phyloP scores from a whole-genome alignment of 192 early-diverging fungal species.

The Geranomyces variabilis region DNA sequence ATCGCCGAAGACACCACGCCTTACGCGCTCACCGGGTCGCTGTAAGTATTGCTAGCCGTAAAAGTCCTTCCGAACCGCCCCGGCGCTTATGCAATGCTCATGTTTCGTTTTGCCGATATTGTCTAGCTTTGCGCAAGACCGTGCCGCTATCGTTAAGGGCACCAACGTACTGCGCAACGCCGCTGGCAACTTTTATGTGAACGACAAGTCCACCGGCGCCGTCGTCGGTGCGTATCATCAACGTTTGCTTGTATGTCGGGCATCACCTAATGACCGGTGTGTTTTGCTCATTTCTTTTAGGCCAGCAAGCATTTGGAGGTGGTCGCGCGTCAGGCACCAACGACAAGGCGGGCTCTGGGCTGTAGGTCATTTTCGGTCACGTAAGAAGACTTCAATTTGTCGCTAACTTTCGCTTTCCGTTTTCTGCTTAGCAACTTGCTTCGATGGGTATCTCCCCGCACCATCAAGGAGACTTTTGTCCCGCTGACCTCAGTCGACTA shows the following conservation, averaged over 20 bases:
- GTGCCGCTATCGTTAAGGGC: conserved; percentile 73
- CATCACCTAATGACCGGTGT: not conserved
- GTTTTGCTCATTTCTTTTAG: not conserved
- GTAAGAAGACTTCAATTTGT: not conserved
- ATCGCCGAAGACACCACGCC: conserved; percentile 75
- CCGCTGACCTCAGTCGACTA: conserved; percentile 79
- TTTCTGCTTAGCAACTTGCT: conserved; percentile 56
- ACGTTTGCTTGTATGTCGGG: not conserved
- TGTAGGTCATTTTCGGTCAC: conserved; percentile 40
- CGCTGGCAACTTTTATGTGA: conserved; percentile 98
- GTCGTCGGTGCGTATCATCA: conserved; percentile 72
- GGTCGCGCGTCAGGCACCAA: conserved; percentile 94
- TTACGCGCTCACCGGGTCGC: conserved; percentile 88
- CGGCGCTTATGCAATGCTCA: not conserved
- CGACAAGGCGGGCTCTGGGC: conserved; percentile 90
- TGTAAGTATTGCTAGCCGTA: conserved; percentile 37
- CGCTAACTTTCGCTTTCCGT: not conserved
- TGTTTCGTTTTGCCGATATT: not conserved
- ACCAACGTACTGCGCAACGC: conserved; percentile 81
- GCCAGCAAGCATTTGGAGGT: conserved; percentile 98
- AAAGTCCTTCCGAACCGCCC: not conserved
- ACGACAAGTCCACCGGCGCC: conserved; percentile 98
- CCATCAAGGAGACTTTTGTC: conserved; percentile 95
- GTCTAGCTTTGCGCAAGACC: conserved; percentile 77
- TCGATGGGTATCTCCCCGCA: conserved; percentile 89